Evolutionary conservation across 192 early-diverging fungal species (phyloP).

Genomic region (Obelidium mucronatum): DNA sequence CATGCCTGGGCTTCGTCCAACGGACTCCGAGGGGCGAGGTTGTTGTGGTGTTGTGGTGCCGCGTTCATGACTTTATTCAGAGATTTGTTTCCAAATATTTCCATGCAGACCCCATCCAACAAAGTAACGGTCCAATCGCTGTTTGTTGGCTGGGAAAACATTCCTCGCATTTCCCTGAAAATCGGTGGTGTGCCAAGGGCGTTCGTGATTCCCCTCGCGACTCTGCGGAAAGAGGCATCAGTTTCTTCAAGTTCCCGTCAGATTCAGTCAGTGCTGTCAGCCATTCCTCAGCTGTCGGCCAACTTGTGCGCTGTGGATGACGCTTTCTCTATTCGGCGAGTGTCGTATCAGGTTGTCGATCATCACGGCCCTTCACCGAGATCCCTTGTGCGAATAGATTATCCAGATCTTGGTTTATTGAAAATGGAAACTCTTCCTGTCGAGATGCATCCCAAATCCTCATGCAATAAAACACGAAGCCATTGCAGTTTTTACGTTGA

Average conservation of each 20-base stretch:
- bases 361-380: background rate
- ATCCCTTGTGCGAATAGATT: background rate
- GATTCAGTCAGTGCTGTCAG: background rate
- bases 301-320: background rate
- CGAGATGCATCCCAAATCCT: background rate
- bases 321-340: background rate
- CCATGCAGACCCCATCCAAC: too few species aligned
- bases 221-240: background rate
- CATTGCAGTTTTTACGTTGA: background rate
- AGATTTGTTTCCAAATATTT: too few species aligned
- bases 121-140: too few species aligned
- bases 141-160: too few species aligned
- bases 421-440: background rate
- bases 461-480: background rate
- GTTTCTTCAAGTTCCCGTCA: background rate
- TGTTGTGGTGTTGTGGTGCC: constrained; percentile 24
- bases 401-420: background rate
- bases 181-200: background rate
- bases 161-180: too few species aligned
- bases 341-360: background rate
- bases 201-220: background rate
- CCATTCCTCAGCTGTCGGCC: background rate
- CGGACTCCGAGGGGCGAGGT: constrained; percentile 28
- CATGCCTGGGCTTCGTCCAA: constrained; percentile 60
- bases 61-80: too few species aligned